Evolutionary conservation across 2,329 filamentous ascomycete genomes (phyloP).

Genomic region (Aspergillus japonicus): DNA sequence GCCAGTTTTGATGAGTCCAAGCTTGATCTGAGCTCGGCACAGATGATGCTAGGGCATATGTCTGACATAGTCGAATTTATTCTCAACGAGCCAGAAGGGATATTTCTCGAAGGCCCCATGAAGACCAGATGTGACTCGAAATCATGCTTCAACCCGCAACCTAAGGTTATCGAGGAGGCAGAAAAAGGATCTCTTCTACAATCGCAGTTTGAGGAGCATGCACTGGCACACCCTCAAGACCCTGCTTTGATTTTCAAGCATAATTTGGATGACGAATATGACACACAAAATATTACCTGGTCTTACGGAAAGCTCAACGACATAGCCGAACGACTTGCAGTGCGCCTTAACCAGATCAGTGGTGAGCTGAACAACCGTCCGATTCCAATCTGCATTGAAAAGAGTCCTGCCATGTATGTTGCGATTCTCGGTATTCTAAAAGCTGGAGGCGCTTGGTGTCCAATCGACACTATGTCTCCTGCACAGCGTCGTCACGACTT

Average conservation of each 20-base stretch:
- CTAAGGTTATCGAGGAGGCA: constrained; percentile 13
- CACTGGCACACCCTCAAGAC: constrained; percentile 22
- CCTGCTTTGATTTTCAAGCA: constrained; percentile 30
- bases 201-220: constrained; percentile 30
- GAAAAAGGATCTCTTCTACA: constrained; percentile 24
- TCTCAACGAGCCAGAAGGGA: constrained; percentile 22
- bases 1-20: constrained; percentile 28
- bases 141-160: constrained; percentile 22
- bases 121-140: constrained; percentile 17
- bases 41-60: constrained; percentile 29
- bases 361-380: constrained; percentile 26
- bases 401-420: constrained; percentile 39
- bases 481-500: constrained; percentile 40
- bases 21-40: constrained; percentile 23
- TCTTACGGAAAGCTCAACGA: constrained; percentile 39
- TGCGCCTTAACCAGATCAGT: constrained; percentile 26
- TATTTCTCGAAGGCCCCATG: constrained; percentile 19
- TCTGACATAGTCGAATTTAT: constrained; percentile 27
- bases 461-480: constrained; percentile 42
- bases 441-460: constrained; percentile 44
- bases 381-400: constrained; percentile 42
- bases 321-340: constrained; percentile 34
- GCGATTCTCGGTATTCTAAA: constrained; percentile 46
- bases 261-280: constrained; percentile 24
- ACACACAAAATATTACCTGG: constrained; percentile 24